Percentiles rank a stretch among this genome's conserved stretches.
These are phyloP conservation scores for Zygosaccharomyces pseudorouxii DNA, from an alignment of 805 yeast species.

Conservation along the genomic window DNA sequence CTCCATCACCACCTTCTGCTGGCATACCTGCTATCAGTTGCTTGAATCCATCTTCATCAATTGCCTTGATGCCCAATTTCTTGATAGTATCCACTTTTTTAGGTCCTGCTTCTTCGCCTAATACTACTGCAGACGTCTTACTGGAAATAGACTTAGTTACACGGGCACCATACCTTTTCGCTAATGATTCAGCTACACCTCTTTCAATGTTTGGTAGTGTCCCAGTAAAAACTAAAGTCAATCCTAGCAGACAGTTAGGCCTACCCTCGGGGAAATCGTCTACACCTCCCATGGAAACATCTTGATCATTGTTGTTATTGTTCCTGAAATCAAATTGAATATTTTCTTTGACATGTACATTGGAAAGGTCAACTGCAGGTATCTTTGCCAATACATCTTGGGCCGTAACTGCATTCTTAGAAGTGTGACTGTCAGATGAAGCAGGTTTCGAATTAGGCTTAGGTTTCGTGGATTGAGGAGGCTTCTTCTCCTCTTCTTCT, in stretches of 20 bases:
- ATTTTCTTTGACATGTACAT: slow-evolving; percentile 44
- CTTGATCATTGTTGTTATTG: slow-evolving; percentile 29
- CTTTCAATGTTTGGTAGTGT: slow-evolving; percentile 75
- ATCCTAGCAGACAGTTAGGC: slow-evolving; percentile 80
- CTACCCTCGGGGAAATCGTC: slow-evolving; percentile 70
- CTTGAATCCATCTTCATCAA: slow-evolving; percentile 81
- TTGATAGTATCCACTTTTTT: slow-evolving; percentile 82
- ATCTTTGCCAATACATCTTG: slow-evolving; percentile 47
- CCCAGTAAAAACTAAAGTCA: slow-evolving; percentile 93
- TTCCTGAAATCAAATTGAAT: slow-evolving; percentile 56
- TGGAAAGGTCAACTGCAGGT: slow-evolving; percentile 68
- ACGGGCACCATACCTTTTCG: slow-evolving; percentile 85
- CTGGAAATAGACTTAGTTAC: slow-evolving; percentile 82
- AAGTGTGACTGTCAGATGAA: background rate
- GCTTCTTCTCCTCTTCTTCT: slow-evolving; percentile 8
- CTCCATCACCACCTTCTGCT: slow-evolving; percentile 86
- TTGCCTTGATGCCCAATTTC: slow-evolving; percentile 68
- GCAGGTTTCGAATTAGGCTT: background rate
- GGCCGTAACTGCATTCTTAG: slow-evolving; percentile 14
- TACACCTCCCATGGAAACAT: slow-evolving; percentile 20
- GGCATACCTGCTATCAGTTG: slow-evolving; percentile 77
- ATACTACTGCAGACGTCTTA: slow-evolving; percentile 80
- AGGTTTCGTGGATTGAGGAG: slow-evolving; percentile 1
- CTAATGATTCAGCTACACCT: slow-evolving; percentile 66
- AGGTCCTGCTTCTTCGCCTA: slow-evolving; percentile 97